Evolutionary conservation across 768 basidiomycete species (phyloP).

Genomic region (Austroboletus eburneus): DNA sequence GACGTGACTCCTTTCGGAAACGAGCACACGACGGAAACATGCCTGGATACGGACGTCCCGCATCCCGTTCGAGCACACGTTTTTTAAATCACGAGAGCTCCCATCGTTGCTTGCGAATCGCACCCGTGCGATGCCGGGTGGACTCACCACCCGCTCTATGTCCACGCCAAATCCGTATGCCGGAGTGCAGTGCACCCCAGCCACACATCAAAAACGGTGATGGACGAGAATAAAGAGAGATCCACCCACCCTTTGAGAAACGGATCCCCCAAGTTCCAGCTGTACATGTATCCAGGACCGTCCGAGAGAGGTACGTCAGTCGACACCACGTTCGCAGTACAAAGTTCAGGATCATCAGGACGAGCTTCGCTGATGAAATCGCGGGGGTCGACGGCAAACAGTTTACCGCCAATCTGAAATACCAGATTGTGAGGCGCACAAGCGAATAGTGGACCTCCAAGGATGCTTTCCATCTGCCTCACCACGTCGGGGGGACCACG

Average conservation of each 20-base stretch:
- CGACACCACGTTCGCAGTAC: slow-evolving; percentile 49
- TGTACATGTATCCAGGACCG: slow-evolving; percentile 55
- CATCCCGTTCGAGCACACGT: not conserved
- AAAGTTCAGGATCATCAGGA: slow-evolving; percentile 37
- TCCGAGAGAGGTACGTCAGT: slow-evolving; percentile 61
- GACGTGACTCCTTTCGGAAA: slow-evolving; percentile 4
- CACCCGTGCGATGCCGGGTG: not conserved
- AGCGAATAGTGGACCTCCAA: slow-evolving; percentile 47
- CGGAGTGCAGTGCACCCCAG: not conserved
- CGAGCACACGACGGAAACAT: not conserved
- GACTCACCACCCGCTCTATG: slow-evolving; percentile 7
- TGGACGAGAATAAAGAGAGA: not conserved
- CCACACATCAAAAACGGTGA: not conserved
- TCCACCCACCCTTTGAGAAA: slow-evolving; percentile 65
- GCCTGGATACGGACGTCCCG: not conserved
- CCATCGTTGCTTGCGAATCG: not conserved
- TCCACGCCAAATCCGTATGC: not conserved
- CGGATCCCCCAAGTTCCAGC: slow-evolving; percentile 75
- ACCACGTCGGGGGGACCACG: slow-evolving; percentile 71
- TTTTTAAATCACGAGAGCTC: not conserved
- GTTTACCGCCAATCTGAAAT: slow-evolving; percentile 64
- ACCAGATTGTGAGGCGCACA: slow-evolving; percentile 62
- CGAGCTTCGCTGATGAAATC: slow-evolving; percentile 54
- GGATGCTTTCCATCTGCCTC: slow-evolving; percentile 36
- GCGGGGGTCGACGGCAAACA: slow-evolving; percentile 73